phyloP scores from a whole-genome alignment of 768 basidiomycete genomes.

The Lactarius evosmus region DNA sequence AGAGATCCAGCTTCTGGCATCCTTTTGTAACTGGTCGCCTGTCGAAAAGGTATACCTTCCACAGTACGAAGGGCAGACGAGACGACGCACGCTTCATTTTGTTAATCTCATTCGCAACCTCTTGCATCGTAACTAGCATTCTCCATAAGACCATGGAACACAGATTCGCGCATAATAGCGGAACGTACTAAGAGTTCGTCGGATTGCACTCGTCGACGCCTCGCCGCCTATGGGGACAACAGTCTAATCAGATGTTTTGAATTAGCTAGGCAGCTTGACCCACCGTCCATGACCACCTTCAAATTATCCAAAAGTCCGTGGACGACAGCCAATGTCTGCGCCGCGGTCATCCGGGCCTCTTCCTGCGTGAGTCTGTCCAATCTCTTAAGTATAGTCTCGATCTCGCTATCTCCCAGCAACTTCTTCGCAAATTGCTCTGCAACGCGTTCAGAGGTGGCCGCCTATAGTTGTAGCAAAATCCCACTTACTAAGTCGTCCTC shows the following conservation, averaged over 20 bases:
- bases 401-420: slow-evolving; percentile 5
- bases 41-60: too few relatives aligned
- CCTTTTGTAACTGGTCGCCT: neutral
- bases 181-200: neutral
- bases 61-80: neutral
- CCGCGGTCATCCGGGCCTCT: slow-evolving; percentile 4
- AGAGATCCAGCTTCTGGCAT: neutral
- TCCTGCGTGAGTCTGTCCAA: slow-evolving; percentile 15
- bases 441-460: neutral
- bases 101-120: neutral
- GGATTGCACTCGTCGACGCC: neutral
- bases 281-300: slow-evolving; percentile 12
- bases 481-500: slow-evolving; percentile 11
- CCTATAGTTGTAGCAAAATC: neutral
- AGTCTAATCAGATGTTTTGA: neutral
- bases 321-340: slow-evolving; percentile 7
- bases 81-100: slow-evolving; percentile 11
- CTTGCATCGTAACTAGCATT: slow-evolving; percentile 5
- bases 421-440: slow-evolving; percentile 11
- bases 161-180: neutral
- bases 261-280: neutral
- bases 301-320: slow-evolving; percentile 13
- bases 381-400: slow-evolving; percentile 2
- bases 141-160: neutral
- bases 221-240: neutral